phyloP scores from a whole-genome alignment of 768 basidiomycete genomes.

The Chalciporus piperatus region DNA sequence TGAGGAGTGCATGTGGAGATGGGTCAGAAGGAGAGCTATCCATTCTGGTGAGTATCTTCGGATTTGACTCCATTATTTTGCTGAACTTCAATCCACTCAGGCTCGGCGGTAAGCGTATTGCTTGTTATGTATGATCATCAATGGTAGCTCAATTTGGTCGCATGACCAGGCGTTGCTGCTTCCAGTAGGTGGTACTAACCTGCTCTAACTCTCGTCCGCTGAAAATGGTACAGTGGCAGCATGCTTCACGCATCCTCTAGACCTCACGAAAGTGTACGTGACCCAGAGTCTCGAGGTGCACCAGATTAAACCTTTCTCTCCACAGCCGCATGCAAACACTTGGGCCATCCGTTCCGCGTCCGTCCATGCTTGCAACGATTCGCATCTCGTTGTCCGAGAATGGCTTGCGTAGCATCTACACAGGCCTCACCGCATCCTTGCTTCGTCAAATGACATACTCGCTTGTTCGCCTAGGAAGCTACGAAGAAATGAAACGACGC shows the following conservation, averaged over 20 bases:
- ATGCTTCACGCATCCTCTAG: slow-evolving; percentile 77
- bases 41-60: slow-evolving; percentile 30
- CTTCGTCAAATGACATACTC: slow-evolving; percentile 92
- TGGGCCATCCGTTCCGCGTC: slow-evolving; percentile 45
- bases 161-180: slow-evolving; percentile 52
- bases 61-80: background rate
- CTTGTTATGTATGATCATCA: background rate
- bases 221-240: slow-evolving; percentile 60
- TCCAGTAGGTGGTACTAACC: slow-evolving; percentile 46
- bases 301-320: slow-evolving; percentile 2
- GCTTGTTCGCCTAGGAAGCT: slow-evolving; percentile 77
- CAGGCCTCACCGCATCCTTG: slow-evolving; percentile 78
- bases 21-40: slow-evolving; percentile 16
- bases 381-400: slow-evolving; percentile 60
- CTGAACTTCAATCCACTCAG: slow-evolving; percentile 31
- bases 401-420: slow-evolving; percentile 74
- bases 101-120: slow-evolving; percentile 54
- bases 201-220: background rate
- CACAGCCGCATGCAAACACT: slow-evolving; percentile 81
- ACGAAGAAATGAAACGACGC: slow-evolving; percentile 70
- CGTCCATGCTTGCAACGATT: slow-evolving; percentile 66
- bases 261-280: slow-evolving; percentile 80
- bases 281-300: background rate
- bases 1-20: background rate
- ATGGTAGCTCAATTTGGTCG: slow-evolving; percentile 10